Base-by-base conservation (phyloP, 768 basidiomycete species). In the Suillus bovinus region DNA sequence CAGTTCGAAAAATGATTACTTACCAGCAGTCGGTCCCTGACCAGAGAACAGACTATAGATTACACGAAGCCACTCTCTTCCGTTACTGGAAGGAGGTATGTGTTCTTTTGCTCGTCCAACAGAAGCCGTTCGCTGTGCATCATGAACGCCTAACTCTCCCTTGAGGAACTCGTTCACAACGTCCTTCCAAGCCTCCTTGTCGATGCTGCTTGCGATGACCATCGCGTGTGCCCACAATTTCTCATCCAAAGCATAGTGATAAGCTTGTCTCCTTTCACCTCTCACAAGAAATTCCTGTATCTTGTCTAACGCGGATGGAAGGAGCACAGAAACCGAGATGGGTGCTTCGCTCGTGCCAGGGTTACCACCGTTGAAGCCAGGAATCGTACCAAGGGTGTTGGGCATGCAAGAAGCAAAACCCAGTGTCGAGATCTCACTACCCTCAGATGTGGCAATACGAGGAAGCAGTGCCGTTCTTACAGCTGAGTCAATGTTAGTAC, bases 191-290 rank as follows among this genome's bases (percentile, higher is more conserved):
- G 92, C 82, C 33, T 97, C 95, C 67, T 91, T 93, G 73, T 96
- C 96, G 58, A 97, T 84, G 60, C 91, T 90, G 69, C 92, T 96
- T 11, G 96, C 87, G 65, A 99, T 94, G 60, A 99, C 75, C 85
- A 99, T 86, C 2, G 97, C 96, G 74, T 99, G 97, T 1, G 93
- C 88, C 96, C 96, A 99, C 46, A 99, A 75, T 69, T 85, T 90
- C 74, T 94, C 85, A 62, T 96, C 91, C 47, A 93, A 80, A 3
- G 97, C 96, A 72, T 87, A 95, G 62, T 87, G 86, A 71, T 91
- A 94, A 1, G 97, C 97, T 65, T 89, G 86, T 24, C 85, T 86
- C 39, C 93, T 89, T 68, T 97, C 88, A 17, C 96, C 97, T 61
- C 86, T 84, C 11, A 95, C 75, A 17, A 99, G 82, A 57, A 92